These are phyloP conservation scores for Cutaneotrichosporon sp. DNA, from an alignment of 1,284 basidiomycete genomes.

Conservation along the genomic window DNA sequence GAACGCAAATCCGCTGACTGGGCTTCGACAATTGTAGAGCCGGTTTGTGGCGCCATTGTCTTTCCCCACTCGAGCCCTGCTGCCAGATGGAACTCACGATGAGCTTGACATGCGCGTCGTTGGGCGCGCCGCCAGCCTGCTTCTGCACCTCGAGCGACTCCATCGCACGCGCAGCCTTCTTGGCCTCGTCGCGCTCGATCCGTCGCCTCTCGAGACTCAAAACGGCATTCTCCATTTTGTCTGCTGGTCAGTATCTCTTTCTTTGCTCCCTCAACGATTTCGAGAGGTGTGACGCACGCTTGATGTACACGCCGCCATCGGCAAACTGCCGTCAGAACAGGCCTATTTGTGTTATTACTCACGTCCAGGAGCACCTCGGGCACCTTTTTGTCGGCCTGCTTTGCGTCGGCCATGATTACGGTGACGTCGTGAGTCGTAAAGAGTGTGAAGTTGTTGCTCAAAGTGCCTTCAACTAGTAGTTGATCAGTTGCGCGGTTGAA, in stretches of 20 bases:
- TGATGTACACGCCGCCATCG: constrained; percentile 43
- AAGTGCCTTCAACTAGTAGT: too few species aligned
- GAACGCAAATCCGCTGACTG: too few species aligned
- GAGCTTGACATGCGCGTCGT: constrained; percentile 36
- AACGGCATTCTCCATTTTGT: constrained; percentile 40
- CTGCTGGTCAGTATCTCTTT: constrained; percentile 21
- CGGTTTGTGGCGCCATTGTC: too few species aligned
- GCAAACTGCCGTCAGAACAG: constrained; percentile 30
- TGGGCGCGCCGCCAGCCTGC: constrained; percentile 14
- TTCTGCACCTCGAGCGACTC: constrained; percentile 32
- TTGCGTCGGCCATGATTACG: constrained; percentile 24
- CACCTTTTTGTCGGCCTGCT: neutral
- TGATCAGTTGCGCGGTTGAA: too few species aligned
- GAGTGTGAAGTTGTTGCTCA: constrained; percentile 13
- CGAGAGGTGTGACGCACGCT: constrained; percentile 24
- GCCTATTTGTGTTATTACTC: neutral
- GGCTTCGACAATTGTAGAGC: too few species aligned
- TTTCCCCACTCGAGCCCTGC: neutral
- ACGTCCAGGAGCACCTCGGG: constrained; percentile 42
- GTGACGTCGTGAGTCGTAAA: constrained; percentile 1
- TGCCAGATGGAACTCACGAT: constrained; percentile 26
- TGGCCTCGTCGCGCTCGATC: constrained; percentile 36
- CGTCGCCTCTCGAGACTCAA: constrained; percentile 33
- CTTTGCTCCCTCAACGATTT: too few species aligned
- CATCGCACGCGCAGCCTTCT: constrained; percentile 39